Percentiles rank a stretch among this genome's conserved stretches.
Conservation (phyloP, 164 flowering plant genomes). For the Dillenia turbinata region DNA sequence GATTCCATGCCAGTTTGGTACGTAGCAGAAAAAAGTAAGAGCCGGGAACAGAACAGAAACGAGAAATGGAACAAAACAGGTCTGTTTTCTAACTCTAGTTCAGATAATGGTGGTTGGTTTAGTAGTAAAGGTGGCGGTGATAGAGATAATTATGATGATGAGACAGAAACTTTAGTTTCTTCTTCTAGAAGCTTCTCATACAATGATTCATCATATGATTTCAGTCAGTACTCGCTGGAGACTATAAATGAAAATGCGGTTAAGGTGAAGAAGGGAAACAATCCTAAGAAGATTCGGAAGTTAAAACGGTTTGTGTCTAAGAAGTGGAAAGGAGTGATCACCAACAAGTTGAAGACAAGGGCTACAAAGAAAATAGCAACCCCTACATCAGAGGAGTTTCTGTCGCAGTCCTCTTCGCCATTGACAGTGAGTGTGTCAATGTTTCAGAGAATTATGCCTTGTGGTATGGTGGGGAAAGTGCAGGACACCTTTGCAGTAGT, state of each 20-base stretch:
- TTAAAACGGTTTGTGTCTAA: too few species aligned
- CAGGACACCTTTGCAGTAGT: constrained; percentile 23
- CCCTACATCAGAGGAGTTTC: too few species aligned
- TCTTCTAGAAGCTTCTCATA: constrained; percentile 8
- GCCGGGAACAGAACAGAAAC: neutral
- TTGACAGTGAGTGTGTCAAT: too few species aligned
- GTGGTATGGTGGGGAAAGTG: constrained; percentile 2
- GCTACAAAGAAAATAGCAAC: too few species aligned
- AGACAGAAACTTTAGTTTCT: constrained; percentile 10
- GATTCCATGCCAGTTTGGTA: too few species aligned
- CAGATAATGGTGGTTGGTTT: constrained; percentile 10
- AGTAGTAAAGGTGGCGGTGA: constrained; percentile 6
- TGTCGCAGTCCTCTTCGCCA: too few species aligned
- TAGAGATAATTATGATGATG: neutral
- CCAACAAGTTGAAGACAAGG: too few species aligned
- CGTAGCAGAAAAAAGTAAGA: neutral
- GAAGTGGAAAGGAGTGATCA: too few species aligned
- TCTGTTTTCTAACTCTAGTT: constrained; percentile 9
- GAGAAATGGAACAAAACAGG: constrained; percentile 1
- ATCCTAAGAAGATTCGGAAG: too few species aligned
- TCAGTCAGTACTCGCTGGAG: neutral
- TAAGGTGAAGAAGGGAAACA: too few species aligned
- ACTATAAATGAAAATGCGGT: too few species aligned
- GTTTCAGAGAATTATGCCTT: too few species aligned
- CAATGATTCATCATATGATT: constrained; percentile 9